Evolutionary conservation across 257 asterid species (phyloP).

Genomic region (Fraxinus pennsylvanica): DNA sequence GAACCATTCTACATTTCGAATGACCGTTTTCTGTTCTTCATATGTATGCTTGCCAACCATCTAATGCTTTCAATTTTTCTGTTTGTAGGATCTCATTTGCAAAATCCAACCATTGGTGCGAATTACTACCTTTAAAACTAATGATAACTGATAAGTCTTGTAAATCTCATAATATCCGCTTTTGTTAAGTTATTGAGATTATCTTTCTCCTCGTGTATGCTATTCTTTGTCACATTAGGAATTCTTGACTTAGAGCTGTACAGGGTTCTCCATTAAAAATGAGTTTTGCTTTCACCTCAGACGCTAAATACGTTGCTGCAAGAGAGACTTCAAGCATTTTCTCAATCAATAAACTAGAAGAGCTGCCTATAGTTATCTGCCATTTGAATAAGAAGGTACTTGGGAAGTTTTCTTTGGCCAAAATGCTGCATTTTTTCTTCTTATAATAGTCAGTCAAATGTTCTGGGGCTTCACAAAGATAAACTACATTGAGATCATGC

Average conservation of each 20-base stretch:
- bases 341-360: constrained; percentile 64
- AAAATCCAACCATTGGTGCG: constrained; percentile 46
- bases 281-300: constrained; percentile 46
- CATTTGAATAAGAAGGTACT: constrained; percentile 66
- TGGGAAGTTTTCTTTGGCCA: constrained; percentile 17
- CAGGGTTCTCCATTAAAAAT: constrained; percentile 32
- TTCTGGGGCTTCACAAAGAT: constrained; percentile 16
- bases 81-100: constrained; percentile 50
- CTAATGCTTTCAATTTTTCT: constrained; percentile 25
- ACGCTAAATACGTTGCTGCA: constrained; percentile 44
- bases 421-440: constrained; percentile 10
- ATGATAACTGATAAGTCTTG: constrained; percentile 9
- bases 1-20: background rate
- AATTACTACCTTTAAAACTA: constrained; percentile 25
- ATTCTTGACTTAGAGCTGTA: constrained; percentile 32
- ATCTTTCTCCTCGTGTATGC: constrained; percentile 22
- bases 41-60: constrained; percentile 23
- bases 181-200: constrained; percentile 11
- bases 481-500: background rate
- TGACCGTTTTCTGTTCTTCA: constrained; percentile 1
- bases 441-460: background rate
- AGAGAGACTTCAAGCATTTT: constrained; percentile 42
- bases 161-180: background rate
- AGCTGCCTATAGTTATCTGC: constrained; percentile 73
- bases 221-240: constrained; percentile 29